Percentiles rank a stretch among this genome's conserved stretches.
Conservation (phyloP, 257 asterid genomes). For the Solanum chiquidenum region DNA sequence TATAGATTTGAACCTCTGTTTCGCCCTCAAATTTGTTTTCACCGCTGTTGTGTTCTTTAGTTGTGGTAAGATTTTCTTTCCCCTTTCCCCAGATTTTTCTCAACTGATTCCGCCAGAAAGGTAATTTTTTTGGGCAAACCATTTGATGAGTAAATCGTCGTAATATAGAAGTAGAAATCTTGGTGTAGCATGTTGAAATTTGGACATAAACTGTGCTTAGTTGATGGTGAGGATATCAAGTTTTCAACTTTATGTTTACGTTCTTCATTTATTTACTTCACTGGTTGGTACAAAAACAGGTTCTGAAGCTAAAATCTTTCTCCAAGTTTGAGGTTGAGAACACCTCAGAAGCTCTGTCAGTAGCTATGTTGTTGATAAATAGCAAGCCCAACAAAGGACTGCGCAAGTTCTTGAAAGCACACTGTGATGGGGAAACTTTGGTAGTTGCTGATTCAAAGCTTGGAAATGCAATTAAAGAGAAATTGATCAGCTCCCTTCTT, state of each 20-base stretch:
- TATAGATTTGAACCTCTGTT: too few species aligned
- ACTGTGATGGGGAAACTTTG: slow-evolving; percentile 53
- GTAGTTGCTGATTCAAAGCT: slow-evolving; percentile 80
- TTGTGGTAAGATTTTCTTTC: too few species aligned
- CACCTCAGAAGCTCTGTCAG: slow-evolving; percentile 72
- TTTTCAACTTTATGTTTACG: background rate
- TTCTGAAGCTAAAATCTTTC: slow-evolving; percentile 69
- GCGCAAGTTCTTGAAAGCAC: slow-evolving; percentile 60
- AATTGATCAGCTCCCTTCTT: slow-evolving; percentile 38
- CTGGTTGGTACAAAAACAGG: slow-evolving; percentile 13
- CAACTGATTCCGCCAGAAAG: slow-evolving; percentile 68
- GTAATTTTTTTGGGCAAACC: slow-evolving; percentile 1
- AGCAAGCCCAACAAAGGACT: slow-evolving; percentile 19
- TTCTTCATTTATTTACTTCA: background rate
- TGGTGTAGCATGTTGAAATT: background rate
- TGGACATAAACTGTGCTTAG: background rate
- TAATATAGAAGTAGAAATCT: background rate
- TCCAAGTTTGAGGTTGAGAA: slow-evolving; percentile 53
- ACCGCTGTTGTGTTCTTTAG: too few species aligned
- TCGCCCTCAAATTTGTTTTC: too few species aligned
- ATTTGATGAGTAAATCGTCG: too few species aligned
- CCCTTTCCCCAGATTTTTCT: background rate
- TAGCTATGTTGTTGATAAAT: slow-evolving; percentile 44
- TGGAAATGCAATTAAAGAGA: slow-evolving; percentile 71
- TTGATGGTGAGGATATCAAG: too few species aligned